phyloP scores from a whole-genome alignment of 345 rosid species.

The Linum tenue region DNA sequence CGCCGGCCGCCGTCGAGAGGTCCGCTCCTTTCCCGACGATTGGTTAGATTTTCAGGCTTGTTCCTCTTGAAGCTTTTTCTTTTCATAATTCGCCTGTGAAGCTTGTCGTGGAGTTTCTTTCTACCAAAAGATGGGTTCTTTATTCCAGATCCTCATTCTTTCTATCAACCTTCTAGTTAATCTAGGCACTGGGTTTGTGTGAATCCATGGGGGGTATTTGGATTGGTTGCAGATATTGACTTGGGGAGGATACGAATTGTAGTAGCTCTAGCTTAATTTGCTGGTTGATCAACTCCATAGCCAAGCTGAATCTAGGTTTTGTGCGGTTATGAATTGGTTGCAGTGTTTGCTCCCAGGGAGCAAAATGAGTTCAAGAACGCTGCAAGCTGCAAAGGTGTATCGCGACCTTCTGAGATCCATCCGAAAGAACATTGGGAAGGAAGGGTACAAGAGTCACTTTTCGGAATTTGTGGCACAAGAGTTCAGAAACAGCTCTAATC shows the following conservation, averaged over 20 bases:
- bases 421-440: slow-evolving; percentile 61
- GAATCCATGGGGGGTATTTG: too few relatives aligned
- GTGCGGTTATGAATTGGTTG: too few relatives aligned
- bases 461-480: slow-evolving; percentile 43
- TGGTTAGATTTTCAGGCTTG: neutral
- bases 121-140: neutral
- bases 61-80: neutral
- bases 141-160: neutral
- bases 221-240: too few relatives aligned
- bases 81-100: neutral
- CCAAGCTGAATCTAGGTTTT: too few relatives aligned
- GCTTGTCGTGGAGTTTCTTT: neutral
- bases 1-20: neutral
- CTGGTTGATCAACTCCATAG: too few relatives aligned
- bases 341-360: neutral
- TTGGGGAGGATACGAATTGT: too few relatives aligned
- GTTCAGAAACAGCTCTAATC: slow-evolving; percentile 38
- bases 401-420: slow-evolving; percentile 64
- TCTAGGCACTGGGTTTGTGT: too few relatives aligned
- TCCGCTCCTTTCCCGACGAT: neutral
- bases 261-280: too few relatives aligned
- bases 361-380: slow-evolving; percentile 40
- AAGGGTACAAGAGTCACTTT: slow-evolving; percentile 64
- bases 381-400: slow-evolving; percentile 44
- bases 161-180: neutral